Evolutionary conservation across 371 early-diverging fungal species (phyloP), one percentile per base, ranked within the genome.

Genomic region (Mucor sp.): DNA sequence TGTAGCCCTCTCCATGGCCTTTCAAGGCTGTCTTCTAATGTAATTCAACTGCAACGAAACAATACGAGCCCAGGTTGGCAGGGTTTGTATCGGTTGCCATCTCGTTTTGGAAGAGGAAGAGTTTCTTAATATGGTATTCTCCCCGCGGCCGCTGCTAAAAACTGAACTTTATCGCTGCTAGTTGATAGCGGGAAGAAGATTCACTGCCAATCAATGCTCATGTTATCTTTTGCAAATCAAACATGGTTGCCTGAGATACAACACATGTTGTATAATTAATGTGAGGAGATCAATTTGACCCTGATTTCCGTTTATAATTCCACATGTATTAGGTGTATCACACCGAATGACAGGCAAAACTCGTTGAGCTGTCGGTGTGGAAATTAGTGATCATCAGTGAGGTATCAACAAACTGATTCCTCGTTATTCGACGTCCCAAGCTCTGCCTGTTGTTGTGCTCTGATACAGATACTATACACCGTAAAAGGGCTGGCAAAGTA

Each of bases 81-180:
- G 32, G 43, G 19, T 32, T 23, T 39, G 6, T 57, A 4, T 47
- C 65, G 43, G 65, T 21, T 58, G n/a, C 53, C 30, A 50, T 41
- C 53, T 58, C 55, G 41, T 53, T 55, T 64, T 50, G 35, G 60
- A 41, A 58, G 23, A 50, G 63, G 71, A 44, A 33, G 0, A 4
- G 19, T 27, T 66, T 57, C 71, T 60, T 50, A 35, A 62, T 63
- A 59, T 55, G 60, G 71, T 50, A 62, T 53, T 53, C 35, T 21
- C 60, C 56, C 71, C 67, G 67, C 63, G 71, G 71, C 61, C 59
- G 23, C 23, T 23, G 21, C 25, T 58, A 14, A n/a, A 58, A n/a
- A 21, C 9, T 23, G 39, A 35, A 37, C 59, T 33, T 3, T 32
- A 57, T 57, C 21, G 30, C 25, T 19, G 30, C 19, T 50, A 50